Percentiles rank a stretch among this genome's conserved stretches.
phyloP scores from a whole-genome alignment of 352 stramenopile species.

The Phytophthora sansomeana region DNA sequence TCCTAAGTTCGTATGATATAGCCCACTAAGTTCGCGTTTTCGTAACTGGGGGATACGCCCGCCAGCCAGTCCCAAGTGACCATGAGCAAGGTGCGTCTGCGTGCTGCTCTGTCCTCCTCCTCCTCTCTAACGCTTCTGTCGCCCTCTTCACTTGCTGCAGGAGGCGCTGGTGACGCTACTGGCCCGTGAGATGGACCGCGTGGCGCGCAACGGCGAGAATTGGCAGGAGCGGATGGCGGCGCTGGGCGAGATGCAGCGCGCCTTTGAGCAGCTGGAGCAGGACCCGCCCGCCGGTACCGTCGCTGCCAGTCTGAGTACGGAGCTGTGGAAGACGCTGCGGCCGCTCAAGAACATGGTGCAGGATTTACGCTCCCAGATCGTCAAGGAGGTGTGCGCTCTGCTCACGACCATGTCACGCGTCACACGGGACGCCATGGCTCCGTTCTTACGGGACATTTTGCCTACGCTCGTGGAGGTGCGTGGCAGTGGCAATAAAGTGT shows the following conservation, averaged over 20 bases:
- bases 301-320: constrained; percentile 47
- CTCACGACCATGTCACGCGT: constrained; percentile 66
- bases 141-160: constrained; percentile 10
- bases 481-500: constrained; percentile 87
- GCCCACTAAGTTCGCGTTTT: too few relatives aligned
- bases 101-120: not conserved
- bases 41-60: too few relatives aligned
- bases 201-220: constrained; percentile 81
- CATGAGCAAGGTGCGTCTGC: constrained; percentile 16
- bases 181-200: constrained; percentile 78
- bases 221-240: constrained; percentile 82
- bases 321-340: constrained; percentile 80
- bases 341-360: constrained; percentile 78
- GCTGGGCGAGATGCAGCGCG: constrained; percentile 67
- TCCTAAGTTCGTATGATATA: too few relatives aligned
- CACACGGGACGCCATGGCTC: constrained; percentile 83
- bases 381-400: constrained; percentile 82
- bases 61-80: not conserved
- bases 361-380: constrained; percentile 86
- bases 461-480: constrained; percentile 81
- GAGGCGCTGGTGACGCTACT: constrained; percentile 48
- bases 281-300: constrained; percentile 36
- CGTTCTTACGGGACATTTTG: constrained; percentile 77
- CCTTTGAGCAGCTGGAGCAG: constrained; percentile 69
- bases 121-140: constrained; percentile 7